Base-by-base conservation (phyloP, 2,329 filamentous ascomycete genomes). In the Basipetospora chlamydospora region DNA sequence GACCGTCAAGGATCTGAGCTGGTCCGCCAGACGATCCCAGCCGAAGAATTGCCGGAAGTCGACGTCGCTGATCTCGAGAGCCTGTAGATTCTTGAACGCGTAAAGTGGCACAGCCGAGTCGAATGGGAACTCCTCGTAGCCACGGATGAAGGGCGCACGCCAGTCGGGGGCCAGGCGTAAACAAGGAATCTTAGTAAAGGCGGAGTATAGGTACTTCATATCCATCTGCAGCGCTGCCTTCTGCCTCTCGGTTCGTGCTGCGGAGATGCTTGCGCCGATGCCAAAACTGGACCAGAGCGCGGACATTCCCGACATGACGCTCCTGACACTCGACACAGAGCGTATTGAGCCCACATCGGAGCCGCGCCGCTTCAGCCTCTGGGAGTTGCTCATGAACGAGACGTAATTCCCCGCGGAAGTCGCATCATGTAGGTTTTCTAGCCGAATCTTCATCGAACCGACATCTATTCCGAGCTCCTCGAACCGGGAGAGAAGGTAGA, bases 41-140 rank as follows among this genome's bases (percentile, higher is more conserved):
- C 90, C 90, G 58, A 86, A 94, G 60, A 96, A 95, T 48, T 94
- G 87, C 42, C 90, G 77, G 53, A 94, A 95, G 57, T 98, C 90
- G 52, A 96, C 80, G 59, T 92, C 87, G 60, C 80, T 87, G 37
- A 98, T 83, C 56, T 98, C 90, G 44, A 98, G 67, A 16, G 85
- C 81, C 58, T 88, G 88, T 37, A 96, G 65, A 47, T 96, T 98
- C 61, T 98, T 96, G 71, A 98, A 96, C 7, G 83, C 82, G 55
- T 93, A 80, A n/a, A 98, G 67, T 15, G 90, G 90, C 21, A 98
- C 90, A 15, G 90, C 90, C 17, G 85, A 94, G 57, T 98, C 90
- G 56, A 96, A 95, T 3, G 90, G 90, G 47, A 96, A 98, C 57
- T 95, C 88, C 57, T 98, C 90, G 53, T 90, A 96, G 20, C 88